Base-by-base conservation (phyloP, 2,329 filamentous ascomycete species). In the Monosporascus sp. region DNA sequence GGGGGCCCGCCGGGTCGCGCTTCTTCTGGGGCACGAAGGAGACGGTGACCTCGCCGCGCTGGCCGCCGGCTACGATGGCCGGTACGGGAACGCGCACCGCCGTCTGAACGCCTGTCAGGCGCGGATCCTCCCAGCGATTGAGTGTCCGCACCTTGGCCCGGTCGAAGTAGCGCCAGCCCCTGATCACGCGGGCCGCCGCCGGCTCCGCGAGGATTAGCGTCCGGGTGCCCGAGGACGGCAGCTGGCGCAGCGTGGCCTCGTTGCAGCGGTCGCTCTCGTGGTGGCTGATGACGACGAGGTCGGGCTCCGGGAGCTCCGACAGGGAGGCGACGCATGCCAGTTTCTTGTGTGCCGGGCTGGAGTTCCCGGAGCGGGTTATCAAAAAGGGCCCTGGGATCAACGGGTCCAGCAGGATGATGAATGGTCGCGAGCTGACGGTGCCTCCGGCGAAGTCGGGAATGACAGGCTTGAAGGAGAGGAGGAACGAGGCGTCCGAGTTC, bases 321-420 rank as follows among this genome's bases (percentile, higher is more conserved):
- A 76, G 65, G 1, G 84, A 83, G 0, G 75, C 70, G 54, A 89
- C 77, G 58, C 79, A 84, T 46, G 83, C 73, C 26, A 74, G 73
- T 19, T 75, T 68, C 44, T 74, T 82, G 57, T 84, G 83, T 46
- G 75, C 75, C 2, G 83, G 78, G 40, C 77, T 78, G 20, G 84
- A 84, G 67, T 89, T 84, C 62, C 76, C 78, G 27, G 80, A 74
- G 62, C 83, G 82, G 61, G 82, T 75, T 57, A 86, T 79, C 51
- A 79, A 80, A 11, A 83, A 82, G 4, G 79, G 72, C 0, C 84
- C 84, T 11, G 75, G 74, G 35, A 89, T 75, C 84, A 86, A 90
- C 3, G 88, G 88, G 65, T 92, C 87, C 49, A 91, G 70, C 41
- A 91, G 76, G 51, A 91, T 79, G 17, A 80, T 84, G 67, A 87